Evolutionary conservation across 2,329 filamentous ascomycete species (phyloP).

Genomic region (Penicillium vulpinum): DNA sequence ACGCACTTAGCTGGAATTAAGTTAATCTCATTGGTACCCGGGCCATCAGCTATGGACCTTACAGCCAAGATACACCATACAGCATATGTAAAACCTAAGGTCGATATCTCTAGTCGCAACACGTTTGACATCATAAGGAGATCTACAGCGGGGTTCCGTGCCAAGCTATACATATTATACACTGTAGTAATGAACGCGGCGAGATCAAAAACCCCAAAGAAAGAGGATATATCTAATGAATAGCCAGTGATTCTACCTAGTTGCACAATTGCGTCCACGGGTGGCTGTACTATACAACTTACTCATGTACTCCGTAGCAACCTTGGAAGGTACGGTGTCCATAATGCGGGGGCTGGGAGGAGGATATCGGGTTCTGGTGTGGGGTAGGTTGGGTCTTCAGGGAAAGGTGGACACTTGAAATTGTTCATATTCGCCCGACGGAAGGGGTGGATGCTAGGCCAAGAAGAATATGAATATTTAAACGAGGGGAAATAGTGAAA

Average conservation of each 20-base stretch:
- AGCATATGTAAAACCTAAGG: neutral
- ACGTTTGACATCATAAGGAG: neutral
- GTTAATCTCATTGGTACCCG: neutral
- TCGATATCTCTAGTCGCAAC: neutral
- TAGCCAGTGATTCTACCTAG: neutral
- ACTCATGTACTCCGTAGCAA: neutral
- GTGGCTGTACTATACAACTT: neutral
- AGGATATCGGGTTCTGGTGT: neutral
- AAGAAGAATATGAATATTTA: too few relatives aligned
- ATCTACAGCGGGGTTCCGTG: conserved; percentile 1
- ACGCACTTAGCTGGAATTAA: too few relatives aligned
- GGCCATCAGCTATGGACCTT: neutral
- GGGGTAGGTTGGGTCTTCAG: neutral
- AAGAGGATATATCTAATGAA: neutral
- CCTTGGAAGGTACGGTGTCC: neutral
- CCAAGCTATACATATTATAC: neutral
- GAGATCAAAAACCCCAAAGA: neutral
- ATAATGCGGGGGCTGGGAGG: neutral
- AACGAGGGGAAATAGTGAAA: too few relatives aligned
- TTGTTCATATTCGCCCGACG: too few relatives aligned
- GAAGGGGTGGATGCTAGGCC: neutral
- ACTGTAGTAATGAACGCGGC: too few relatives aligned
- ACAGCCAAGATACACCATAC: neutral
- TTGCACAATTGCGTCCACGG: too few relatives aligned
- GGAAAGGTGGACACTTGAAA: neutral